Evolutionary conservation across 192 early-diverging fungal species (phyloP).

Genomic region (Coemansia sp.): DNA sequence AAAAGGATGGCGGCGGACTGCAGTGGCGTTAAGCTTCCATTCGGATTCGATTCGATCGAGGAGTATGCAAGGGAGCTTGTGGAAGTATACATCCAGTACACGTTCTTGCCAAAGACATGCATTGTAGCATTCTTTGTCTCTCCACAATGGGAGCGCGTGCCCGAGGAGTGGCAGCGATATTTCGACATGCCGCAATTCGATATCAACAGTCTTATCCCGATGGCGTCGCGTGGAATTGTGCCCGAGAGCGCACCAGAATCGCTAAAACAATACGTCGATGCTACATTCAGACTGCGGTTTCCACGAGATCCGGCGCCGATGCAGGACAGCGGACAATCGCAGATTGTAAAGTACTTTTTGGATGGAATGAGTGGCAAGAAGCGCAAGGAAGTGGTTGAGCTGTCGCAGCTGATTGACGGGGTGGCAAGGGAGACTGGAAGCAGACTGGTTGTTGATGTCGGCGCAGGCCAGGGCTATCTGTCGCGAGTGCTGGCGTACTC

Average conservation of each 20-base stretch:
- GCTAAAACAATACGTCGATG: conserved; percentile 27
- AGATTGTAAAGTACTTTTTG: conserved; percentile 27
- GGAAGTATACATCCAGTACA: conserved; percentile 15
- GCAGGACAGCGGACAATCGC: background rate
- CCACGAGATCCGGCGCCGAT: conserved; percentile 5
- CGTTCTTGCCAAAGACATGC: conserved; percentile 35
- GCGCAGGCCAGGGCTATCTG: conserved; percentile 53
- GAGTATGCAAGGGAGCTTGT: conserved; percentile 29
- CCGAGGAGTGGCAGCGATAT: conserved; percentile 36
- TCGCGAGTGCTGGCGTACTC: conserved; percentile 47
- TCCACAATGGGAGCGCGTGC: conserved; percentile 30
- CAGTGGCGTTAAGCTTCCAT: conserved; percentile 26
- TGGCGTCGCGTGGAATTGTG: conserved; percentile 31
- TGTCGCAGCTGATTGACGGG: conserved; percentile 28
- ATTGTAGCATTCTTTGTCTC: conserved; percentile 50
- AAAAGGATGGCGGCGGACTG: background rate
- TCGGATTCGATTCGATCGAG: conserved; percentile 23
- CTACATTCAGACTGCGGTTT: conserved; percentile 36
- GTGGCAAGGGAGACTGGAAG: conserved; percentile 17
- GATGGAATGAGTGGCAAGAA: conserved; percentile 53
- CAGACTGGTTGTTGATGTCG: conserved; percentile 41
- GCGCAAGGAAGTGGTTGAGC: conserved; percentile 40
- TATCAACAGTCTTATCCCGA: conserved; percentile 21
- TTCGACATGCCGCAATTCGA: conserved; percentile 23
- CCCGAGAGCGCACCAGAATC: conserved; percentile 16